Evolutionary conservation across 441 rosid species (phyloP), one percentile per base, ranked within the genome.

Genomic region (Populus hybrid): DNA sequence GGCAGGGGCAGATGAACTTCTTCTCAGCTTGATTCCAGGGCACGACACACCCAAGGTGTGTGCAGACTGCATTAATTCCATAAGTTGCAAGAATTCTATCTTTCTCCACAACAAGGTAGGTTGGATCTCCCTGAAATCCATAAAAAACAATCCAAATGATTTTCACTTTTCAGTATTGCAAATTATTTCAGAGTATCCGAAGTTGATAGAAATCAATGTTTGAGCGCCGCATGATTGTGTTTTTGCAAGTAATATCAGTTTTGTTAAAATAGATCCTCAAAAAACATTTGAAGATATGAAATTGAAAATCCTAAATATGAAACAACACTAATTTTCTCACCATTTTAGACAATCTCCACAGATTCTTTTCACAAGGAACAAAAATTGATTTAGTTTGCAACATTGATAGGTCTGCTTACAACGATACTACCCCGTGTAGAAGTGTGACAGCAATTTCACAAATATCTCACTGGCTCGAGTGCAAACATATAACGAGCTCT

Each of bases 21-120:
- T 95, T 95, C 89, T 93, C 99, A 46, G 96, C 94, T 80, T 81
- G 14, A 82, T 95, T 93, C 85, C 87, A 95, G 2, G 99, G 99
- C 72, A 95, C 99, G 50, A 95, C 99, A 81, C 99, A 95, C 64
- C 99, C 99, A 69, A 95, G 98, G 42, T 95, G 99, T 36, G 99
- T 93, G 87, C 99, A 95, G 70, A 95, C 99, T 0, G 84, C 98
- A 42, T 95, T 95, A 16, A 95, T 93, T 69, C 91, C 99, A 59
- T 84, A 95, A 5, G 97, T 90, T 1, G 99, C 99, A 32, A 93
- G 92, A 4, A 92, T 90, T 80, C 82, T 84, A 84, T 95, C 97
- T 50, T 89, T 93, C 90, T 93, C 97, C 84, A 95, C 98, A 32
- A 95, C 97, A 72, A 95, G 94, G 89, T 95, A 95, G 73, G 99